These are phyloP conservation scores for Saitozyma sp. DNA, from an alignment of 768 basidiomycete genomes.

Conservation along the genomic window DNA sequence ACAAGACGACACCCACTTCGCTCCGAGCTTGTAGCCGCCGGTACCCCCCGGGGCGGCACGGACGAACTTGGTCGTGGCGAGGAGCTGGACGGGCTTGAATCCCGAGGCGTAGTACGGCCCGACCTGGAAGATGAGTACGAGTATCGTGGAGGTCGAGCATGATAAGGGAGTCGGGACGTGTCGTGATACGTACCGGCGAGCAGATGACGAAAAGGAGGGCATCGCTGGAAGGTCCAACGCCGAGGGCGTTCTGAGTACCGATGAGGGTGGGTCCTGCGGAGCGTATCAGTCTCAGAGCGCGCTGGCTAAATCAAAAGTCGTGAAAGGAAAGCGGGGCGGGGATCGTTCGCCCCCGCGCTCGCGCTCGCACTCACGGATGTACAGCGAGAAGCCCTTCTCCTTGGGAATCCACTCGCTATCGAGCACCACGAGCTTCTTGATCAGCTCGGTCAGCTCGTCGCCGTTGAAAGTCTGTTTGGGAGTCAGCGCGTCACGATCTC, in stretches of 20 bases:
- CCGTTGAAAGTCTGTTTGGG: constrained; percentile 67
- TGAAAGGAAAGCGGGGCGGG: neutral
- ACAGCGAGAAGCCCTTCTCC: constrained; percentile 83
- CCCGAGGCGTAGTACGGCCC: constrained; percentile 56
- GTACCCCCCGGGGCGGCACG: constrained; percentile 89
- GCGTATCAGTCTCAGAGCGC: neutral
- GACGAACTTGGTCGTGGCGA: constrained; percentile 78
- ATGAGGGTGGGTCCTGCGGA: constrained; percentile 57
- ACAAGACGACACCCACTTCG: constrained; percentile 46
- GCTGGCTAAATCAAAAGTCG: neutral
- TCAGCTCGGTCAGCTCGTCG: constrained; percentile 69
- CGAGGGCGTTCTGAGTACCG: constrained; percentile 65
- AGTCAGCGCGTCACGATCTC: neutral
- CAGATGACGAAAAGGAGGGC: constrained; percentile 84
- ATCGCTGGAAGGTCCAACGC: constrained; percentile 71
- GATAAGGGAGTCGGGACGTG: neutral
- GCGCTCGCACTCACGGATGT: constrained; percentile 68
- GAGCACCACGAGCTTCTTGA: constrained; percentile 79
- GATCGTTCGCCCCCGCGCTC: constrained; percentile 57
- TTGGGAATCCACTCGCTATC: constrained; percentile 91
- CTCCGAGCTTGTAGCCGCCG: constrained; percentile 77
- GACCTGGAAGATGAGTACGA: constrained; percentile 36
- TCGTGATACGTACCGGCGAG: constrained; percentile 45
- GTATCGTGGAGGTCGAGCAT: constrained; percentile 52
- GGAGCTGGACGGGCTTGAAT: constrained; percentile 87